A percentile compares a stretch with the other conserved stretches of the same genome.
Conservation (phyloP, 176 grass and related monocot genomes). For the Carex pumila region DNA sequence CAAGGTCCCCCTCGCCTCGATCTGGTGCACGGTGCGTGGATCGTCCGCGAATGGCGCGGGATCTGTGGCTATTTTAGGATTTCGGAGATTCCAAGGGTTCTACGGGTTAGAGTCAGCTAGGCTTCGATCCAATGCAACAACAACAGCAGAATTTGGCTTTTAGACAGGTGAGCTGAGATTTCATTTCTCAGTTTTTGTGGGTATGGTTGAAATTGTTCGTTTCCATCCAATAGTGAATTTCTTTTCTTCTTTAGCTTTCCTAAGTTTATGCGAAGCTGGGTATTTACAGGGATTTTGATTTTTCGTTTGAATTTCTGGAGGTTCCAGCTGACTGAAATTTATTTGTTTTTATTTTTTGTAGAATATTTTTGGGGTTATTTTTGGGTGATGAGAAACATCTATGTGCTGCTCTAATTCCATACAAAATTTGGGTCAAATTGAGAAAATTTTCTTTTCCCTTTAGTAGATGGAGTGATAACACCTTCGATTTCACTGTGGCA, state of each 20-base stretch:
- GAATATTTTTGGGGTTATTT: neutral
- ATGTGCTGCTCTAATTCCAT: neutral
- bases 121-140: slow-evolving; percentile 39
- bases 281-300: neutral
- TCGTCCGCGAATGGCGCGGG: slow-evolving; percentile 15
- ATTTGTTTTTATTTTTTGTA: neutral
- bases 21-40: slow-evolving; percentile 7
- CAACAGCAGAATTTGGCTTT: slow-evolving; percentile 42
- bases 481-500: neutral
- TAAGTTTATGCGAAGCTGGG: neutral
- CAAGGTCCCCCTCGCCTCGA: neutral
- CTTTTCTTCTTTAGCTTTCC: neutral
- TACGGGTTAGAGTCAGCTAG: slow-evolving; percentile 32
- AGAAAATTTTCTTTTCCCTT: neutral
- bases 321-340: neutral
- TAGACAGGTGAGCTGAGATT: slow-evolving; percentile 32
- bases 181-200: neutral
- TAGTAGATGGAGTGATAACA: neutral
- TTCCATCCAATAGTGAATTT: slow-evolving; percentile 9
- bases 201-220: neutral
- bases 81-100: slow-evolving; percentile 24
- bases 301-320: neutral
- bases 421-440: neutral
- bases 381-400: neutral
- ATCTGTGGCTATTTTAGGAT: slow-evolving; percentile 14